These are phyloP conservation scores for Zangia roseola DNA, from an alignment of 768 basidiomycete species.

Conservation along the genomic window DNA sequence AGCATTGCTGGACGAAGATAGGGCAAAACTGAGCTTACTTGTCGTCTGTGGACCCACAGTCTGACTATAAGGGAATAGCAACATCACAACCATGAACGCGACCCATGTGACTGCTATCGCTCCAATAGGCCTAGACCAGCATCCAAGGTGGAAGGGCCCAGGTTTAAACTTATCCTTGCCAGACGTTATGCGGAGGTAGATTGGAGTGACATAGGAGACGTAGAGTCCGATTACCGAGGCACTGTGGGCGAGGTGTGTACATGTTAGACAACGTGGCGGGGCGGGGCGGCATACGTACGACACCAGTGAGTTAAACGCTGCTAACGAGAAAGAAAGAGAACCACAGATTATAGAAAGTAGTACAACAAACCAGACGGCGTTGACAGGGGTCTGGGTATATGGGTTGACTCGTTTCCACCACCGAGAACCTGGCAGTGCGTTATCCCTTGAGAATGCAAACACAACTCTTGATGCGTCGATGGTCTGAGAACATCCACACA, in stretches of 20 bases:
- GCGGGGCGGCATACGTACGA: conserved; percentile 25
- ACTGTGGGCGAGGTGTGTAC: conserved; percentile 8
- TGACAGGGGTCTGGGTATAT: conserved; percentile 34
- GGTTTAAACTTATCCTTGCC: conserved; percentile 33
- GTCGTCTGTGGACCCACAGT: neutral
- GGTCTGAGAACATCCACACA: conserved; percentile 45
- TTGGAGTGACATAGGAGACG: conserved; percentile 38
- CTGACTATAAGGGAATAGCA: conserved; percentile 30
- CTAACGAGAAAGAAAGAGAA: conserved; percentile 33
- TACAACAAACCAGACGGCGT: conserved; percentile 42
- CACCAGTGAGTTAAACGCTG: conserved; percentile 35
- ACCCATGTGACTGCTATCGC: conserved; percentile 32
- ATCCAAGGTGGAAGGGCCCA: conserved; percentile 34
- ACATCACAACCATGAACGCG: conserved; percentile 32
- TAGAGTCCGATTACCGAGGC: conserved; percentile 36
- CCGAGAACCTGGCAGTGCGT: conserved; percentile 38
- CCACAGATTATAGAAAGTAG: conserved; percentile 29
- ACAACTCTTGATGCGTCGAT: conserved; percentile 48
- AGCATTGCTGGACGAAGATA: neutral
- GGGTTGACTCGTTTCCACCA: conserved; percentile 37
- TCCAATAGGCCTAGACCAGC: conserved; percentile 32
- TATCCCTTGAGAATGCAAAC: conserved; percentile 42
- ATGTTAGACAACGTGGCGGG: neutral
- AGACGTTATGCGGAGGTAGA: conserved; percentile 36
- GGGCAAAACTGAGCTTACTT: neutral